These are phyloP conservation scores for Fusarium virguliforme DNA, from an alignment of 2,329 filamentous ascomycete genomes.

Conservation along the genomic window DNA sequence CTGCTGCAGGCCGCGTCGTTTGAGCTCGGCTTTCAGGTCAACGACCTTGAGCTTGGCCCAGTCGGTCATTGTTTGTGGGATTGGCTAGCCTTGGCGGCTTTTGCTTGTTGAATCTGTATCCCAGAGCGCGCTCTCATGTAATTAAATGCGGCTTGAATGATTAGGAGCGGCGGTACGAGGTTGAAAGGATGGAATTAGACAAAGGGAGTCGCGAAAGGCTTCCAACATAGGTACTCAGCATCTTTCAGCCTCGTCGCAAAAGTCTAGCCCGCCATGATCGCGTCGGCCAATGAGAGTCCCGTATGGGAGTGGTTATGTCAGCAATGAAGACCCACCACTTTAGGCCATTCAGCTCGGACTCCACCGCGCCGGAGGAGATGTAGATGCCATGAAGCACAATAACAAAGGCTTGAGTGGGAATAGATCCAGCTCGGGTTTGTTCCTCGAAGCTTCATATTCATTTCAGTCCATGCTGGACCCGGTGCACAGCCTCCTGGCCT, in stretches of 20 bases:
- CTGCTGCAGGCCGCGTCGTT: constrained; percentile 77
- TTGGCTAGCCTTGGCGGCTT: constrained; percentile 24
- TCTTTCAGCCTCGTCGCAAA: constrained; percentile 47
- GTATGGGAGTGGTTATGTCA: constrained; percentile 39
- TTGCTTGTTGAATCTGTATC: constrained; percentile 10
- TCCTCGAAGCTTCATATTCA: background rate
- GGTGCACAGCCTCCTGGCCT: background rate
- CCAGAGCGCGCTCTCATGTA: background rate
- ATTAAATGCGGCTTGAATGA: background rate
- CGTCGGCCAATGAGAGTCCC: constrained; percentile 39
- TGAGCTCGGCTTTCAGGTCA: constrained; percentile 83
- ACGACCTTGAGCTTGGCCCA: constrained; percentile 78
- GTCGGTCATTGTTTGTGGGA: constrained; percentile 62
- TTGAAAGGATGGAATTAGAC: constrained; percentile 17
- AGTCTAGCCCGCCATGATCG: constrained; percentile 26
- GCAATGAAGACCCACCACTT: constrained; percentile 16
- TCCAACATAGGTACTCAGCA: constrained; percentile 26
- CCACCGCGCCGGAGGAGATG: constrained; percentile 25
- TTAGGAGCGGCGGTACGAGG: background rate
- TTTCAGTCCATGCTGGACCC: background rate
- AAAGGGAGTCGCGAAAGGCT: constrained; percentile 18
- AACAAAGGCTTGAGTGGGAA: constrained; percentile 15
- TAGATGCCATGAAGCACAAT: constrained; percentile 20
- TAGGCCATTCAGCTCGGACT: constrained; percentile 15
- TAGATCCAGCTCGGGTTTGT: background rate